These are phyloP conservation scores for Eudorina sp. DNA, from an alignment of 139 green algal species.

Conservation along the genomic window DNA sequence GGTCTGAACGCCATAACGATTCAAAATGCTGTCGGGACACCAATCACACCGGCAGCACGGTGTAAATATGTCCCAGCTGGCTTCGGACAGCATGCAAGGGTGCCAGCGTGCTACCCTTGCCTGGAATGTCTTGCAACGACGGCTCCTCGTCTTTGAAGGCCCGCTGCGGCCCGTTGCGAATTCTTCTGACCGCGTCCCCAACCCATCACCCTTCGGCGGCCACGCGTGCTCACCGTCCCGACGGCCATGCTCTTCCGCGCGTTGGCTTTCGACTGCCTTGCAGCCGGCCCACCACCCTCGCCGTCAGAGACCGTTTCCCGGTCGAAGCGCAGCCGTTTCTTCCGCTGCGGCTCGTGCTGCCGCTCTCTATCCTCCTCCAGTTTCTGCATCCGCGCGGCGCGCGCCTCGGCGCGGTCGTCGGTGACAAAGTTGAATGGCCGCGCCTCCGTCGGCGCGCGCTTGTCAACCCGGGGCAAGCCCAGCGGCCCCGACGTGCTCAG, in stretches of 20 bases:
- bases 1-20: no score
- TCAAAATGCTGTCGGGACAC: no score
- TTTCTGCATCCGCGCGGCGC: slow-evolving; percentile 10
- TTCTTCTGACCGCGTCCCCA: no score
- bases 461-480: slow-evolving; percentile 64
- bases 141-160: no score
- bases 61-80: no score
- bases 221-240: no score
- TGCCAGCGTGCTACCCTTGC: no score
- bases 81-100: no score
- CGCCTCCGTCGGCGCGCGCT: slow-evolving; percentile 58
- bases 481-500: slow-evolving; percentile 58
- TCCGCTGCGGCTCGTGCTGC: neutral
- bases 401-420: slow-evolving; percentile 54
- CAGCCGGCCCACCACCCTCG: neutral
- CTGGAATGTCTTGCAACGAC: no score
- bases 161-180: no score
- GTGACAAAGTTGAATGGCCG: slow-evolving; percentile 61
- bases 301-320: neutral
- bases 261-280: slow-evolving; percentile 36
- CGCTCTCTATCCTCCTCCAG: neutral
- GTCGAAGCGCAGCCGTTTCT: neutral
- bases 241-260: slow-evolving; percentile 53
- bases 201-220: no score
- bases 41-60: no score